Conservation (phyloP, 495 filamentous ascomycete species). For the Penicillium chermesinum region DNA sequence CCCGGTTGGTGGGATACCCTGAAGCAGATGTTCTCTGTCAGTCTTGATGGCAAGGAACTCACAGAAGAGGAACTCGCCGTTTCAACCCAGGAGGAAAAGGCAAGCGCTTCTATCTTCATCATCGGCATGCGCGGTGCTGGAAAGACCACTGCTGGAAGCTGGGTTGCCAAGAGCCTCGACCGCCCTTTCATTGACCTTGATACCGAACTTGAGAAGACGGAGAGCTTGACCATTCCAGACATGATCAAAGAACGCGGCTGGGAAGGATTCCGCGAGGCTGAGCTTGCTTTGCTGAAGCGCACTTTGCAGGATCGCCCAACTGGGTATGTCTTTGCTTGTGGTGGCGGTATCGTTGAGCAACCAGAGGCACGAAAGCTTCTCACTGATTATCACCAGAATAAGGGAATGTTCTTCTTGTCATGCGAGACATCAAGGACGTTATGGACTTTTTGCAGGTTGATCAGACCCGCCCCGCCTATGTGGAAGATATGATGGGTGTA, state of each 20-base stretch:
- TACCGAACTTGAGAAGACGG: conserved; percentile 67
- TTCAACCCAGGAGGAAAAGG: conserved; percentile 29
- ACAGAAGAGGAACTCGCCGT: conserved; percentile 33
- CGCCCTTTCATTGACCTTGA: conserved; percentile 85
- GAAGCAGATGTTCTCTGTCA: conserved; percentile 66
- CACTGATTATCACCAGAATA: conserved; percentile 63
- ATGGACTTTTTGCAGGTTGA: conserved; percentile 88
- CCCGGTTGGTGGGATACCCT: conserved; percentile 97
- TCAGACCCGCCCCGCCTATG: conserved; percentile 87
- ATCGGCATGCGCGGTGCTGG: conserved; percentile 98
- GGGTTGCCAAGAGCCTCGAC: conserved; percentile 69
- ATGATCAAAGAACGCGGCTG: conserved; percentile 76
- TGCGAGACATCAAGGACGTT: conserved; percentile 80
- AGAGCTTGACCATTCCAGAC: conserved; percentile 74
- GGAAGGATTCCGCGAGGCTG: conserved; percentile 81
- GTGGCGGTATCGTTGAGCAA: conserved; percentile 88
- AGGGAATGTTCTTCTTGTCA: conserved; percentile 86
- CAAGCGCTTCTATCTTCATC: conserved; percentile 69
- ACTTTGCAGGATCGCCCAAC: conserved; percentile 67
- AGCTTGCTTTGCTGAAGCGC: conserved; percentile 67
- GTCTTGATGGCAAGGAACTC: conserved; percentile 67
- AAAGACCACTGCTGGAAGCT: conserved; percentile 88
- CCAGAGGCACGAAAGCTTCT: conserved; percentile 76
- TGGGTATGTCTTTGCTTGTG: conserved; percentile 84
- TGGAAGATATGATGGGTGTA: conserved; percentile 88